These are phyloP conservation scores for Rhodosporidiobolus sp. DNA, from an alignment of 768 basidiomycete genomes.

Conservation along the genomic window DNA sequence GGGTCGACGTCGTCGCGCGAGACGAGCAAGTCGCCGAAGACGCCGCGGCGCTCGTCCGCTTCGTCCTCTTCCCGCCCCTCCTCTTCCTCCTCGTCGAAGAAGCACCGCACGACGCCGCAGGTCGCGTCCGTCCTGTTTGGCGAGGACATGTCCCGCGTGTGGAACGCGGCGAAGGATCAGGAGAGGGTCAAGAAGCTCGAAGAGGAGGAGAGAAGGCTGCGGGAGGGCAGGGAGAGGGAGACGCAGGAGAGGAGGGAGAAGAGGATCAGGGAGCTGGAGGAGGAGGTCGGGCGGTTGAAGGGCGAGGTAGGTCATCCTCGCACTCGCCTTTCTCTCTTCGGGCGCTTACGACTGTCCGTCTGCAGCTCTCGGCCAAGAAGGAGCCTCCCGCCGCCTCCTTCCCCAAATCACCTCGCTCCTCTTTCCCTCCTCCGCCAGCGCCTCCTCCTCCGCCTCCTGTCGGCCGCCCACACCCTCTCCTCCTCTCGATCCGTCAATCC, in stretches of 20 bases:
- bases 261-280: slow-evolving; percentile 15
- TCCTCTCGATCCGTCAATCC: neutral
- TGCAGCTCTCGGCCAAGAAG: slow-evolving; percentile 3
- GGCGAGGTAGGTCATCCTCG: neutral
- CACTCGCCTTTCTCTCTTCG: rapidly evolving
- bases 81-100: neutral
- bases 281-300: slow-evolving; percentile 13
- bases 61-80: neutral
- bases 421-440: slow-evolving; percentile 8
- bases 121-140: slow-evolving; percentile 5
- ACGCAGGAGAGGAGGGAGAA: neutral
- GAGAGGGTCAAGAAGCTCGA: neutral
- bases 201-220: neutral
- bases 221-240: neutral
- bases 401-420: slow-evolving; percentile 2
- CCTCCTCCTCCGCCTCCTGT: slow-evolving; percentile 10
- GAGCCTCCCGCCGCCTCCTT: neutral
- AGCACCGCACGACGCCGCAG: neutral
- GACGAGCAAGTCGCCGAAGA: neutral
- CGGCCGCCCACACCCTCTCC: slow-evolving; percentile 15
- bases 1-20: neutral
- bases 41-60: neutral
- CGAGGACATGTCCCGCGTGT: neutral
- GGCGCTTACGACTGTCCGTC: no score
- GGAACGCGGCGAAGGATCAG: slow-evolving; percentile 13